Evolutionary conservation across 176 grass and related monocot species (phyloP).

Genomic region (Panicum miliaceum): DNA sequence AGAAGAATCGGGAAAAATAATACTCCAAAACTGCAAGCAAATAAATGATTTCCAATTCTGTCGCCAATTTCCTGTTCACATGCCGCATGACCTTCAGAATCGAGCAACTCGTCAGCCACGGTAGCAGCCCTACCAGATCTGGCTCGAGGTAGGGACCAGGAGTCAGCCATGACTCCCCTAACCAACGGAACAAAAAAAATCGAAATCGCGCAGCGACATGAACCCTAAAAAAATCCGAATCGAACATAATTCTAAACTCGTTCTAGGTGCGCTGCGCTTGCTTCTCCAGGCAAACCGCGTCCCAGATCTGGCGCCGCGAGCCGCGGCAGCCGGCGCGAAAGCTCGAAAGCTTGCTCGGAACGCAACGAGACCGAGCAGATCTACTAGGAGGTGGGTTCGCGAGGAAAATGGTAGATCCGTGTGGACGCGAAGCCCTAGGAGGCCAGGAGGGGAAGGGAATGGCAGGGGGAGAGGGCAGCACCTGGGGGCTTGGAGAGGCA

Average conservation of each 20-base stretch:
- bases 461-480: neutral
- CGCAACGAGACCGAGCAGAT: neutral
- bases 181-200: neutral
- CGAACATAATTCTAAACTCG: neutral
- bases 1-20: neutral
- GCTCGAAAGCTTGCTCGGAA: neutral
- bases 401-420: neutral
- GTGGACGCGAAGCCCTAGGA: neutral
- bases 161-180: neutral
- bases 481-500: neutral
- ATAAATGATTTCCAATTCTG: conserved; percentile 1
- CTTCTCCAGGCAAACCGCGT: neutral
- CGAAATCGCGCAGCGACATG: neutral
- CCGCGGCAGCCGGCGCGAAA: neutral
- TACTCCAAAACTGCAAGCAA: neutral
- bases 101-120: neutral
- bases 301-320: neutral
- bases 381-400: neutral
- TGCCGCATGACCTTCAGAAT: neutral
- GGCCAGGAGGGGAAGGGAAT: neutral
- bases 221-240: neutral
- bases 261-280: neutral
- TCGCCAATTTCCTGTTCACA: neutral
- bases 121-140: neutral
- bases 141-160: neutral